Percentiles rank a stretch among this genome's conserved stretches.
Evolutionary conservation across 2,329 filamentous ascomycete species (phyloP).

Genomic region (Alternaria hordeiaustralica): DNA sequence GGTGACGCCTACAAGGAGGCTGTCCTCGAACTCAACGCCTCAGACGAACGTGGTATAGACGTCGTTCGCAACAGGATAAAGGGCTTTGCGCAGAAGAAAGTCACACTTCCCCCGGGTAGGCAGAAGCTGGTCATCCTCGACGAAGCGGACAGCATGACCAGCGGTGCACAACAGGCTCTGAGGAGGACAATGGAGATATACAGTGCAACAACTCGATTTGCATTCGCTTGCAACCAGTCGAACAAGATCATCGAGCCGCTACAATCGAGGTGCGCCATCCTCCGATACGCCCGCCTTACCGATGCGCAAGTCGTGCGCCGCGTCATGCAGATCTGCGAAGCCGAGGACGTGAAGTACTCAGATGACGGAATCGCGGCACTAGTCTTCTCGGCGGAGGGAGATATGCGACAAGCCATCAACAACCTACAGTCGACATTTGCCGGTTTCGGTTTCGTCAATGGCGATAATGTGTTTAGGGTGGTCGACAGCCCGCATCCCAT

Average conservation of each 20-base stretch:
- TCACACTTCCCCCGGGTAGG: constrained; percentile 85
- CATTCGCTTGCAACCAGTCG: constrained; percentile 97
- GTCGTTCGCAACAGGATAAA: constrained; percentile 98
- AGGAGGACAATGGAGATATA: constrained; percentile 99
- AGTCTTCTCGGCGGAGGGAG: constrained; percentile 95
- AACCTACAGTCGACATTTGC: constrained; percentile 93
- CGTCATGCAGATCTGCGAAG: constrained; percentile 88
- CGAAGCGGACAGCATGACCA: constrained; percentile 96
- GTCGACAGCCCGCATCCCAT: constrained; percentile 97
- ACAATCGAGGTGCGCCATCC: constrained; percentile 93
- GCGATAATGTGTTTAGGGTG: constrained; percentile 97
- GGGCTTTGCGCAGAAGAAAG: constrained; percentile 98
- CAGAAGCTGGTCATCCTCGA: constrained; percentile 98
- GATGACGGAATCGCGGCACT: constrained; percentile 96
- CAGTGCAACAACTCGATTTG: constrained; percentile 93
- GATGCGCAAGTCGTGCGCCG: constrained; percentile 92
- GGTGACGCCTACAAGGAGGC: constrained; percentile 97
- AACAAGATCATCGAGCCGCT: constrained; percentile 99
- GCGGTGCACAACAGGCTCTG: constrained; percentile 92
- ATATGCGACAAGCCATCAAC: constrained; percentile 99
- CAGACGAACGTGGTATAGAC: constrained; percentile 95
- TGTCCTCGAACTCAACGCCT: constrained; percentile 93
- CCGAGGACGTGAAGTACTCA: constrained; percentile 86
- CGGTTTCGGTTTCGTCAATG: constrained; percentile 95
- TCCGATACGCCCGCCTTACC: constrained; percentile 90